phyloP scores from a whole-genome alignment of 257 asterid species.

The Echium plantagineum region DNA sequence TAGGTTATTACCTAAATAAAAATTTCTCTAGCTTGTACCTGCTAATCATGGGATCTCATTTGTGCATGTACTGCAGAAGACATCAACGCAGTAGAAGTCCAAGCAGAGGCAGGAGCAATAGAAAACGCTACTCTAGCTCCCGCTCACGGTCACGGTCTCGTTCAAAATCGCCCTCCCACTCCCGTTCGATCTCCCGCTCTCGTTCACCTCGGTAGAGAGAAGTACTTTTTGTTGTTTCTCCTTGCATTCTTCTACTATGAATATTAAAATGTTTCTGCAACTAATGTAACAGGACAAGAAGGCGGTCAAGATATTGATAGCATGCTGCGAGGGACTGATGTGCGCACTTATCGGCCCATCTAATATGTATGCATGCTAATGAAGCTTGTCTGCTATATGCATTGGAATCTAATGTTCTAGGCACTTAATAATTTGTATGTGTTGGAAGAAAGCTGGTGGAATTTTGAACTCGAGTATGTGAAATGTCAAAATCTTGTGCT shows the following conservation, averaged over 20 bases:
- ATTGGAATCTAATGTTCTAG: neutral
- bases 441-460: neutral
- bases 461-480: neutral
- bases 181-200: conserved; percentile 35
- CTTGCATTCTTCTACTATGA: conserved; percentile 1
- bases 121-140: conserved; percentile 36
- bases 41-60: too few species aligned
- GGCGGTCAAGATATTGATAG: conserved; percentile 49
- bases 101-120: conserved; percentile 52
- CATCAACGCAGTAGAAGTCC: conserved; percentile 60
- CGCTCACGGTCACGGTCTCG: conserved; percentile 29
- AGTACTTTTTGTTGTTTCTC: neutral
- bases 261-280: neutral
- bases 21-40: neutral
- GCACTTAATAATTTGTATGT: too few species aligned
- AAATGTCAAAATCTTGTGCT: too few species aligned
- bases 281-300: conserved; percentile 37
- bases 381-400: neutral
- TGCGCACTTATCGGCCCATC: neutral
- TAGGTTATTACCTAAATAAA: neutral
- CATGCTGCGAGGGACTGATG: conserved; percentile 1
- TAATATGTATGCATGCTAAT: neutral
- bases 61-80: conserved; percentile 31
- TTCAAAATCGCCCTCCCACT: conserved; percentile 40
- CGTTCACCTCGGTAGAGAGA: conserved; percentile 53